A percentile compares a stretch with the other conserved stretches of the same genome.
Evolutionary conservation across 768 basidiomycete genomes (phyloP).

Genomic region (Rhizopogon vulgaris): DNA sequence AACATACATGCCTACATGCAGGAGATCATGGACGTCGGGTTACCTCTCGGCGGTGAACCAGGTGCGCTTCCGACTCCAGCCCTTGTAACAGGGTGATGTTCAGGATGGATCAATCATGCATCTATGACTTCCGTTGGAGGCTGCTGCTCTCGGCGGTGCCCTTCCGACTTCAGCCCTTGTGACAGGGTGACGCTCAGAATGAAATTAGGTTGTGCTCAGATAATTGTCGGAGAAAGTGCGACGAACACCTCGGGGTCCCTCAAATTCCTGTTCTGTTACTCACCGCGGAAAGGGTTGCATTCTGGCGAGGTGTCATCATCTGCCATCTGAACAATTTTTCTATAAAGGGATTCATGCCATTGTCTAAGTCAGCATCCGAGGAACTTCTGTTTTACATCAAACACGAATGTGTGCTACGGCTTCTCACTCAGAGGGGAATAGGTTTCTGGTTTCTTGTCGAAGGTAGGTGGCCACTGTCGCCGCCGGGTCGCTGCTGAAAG

Average conservation of each 20-base stretch:
- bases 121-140: conserved; percentile 60
- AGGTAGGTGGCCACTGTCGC: conserved; percentile 26
- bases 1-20: conserved; percentile 37
- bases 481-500: not conserved
- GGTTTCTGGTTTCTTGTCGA: conserved; percentile 52
- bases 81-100: not conserved
- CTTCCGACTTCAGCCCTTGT: too few species aligned
- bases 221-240: conserved; percentile 45
- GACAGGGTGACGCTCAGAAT: conserved; percentile 30
- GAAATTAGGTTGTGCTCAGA: conserved; percentile 52
- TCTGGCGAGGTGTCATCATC: conserved; percentile 2
- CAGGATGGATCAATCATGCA: conserved; percentile 53
- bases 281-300: conserved; percentile 57
- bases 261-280: conserved; percentile 49
- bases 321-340: not conserved
- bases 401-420: conserved; percentile 52
- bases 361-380: conserved; percentile 58
- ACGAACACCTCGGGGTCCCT: conserved; percentile 51
- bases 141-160: conserved; percentile 14
- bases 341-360: conserved; percentile 38
- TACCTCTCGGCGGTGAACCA: conserved; percentile 53
- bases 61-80: conserved; percentile 23
- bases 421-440: conserved; percentile 51
- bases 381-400: conserved; percentile 35
- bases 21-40: conserved; percentile 40